Evolutionary conservation across 2,329 filamentous ascomycete genomes (phyloP).

Genomic region (Rutstroemia sydowiana): DNA sequence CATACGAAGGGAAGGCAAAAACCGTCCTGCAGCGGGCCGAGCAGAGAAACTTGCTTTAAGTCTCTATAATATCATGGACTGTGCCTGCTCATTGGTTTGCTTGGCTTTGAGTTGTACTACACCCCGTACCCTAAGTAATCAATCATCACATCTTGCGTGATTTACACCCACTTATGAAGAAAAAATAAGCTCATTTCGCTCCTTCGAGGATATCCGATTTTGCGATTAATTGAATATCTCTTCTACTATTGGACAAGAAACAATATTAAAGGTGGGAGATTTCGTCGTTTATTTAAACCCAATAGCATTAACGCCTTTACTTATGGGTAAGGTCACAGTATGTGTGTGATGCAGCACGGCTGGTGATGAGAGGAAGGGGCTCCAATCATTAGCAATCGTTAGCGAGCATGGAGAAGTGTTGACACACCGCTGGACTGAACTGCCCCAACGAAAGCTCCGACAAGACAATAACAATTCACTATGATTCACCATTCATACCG

Average conservation of each 20-base stretch:
- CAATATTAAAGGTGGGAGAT: background rate
- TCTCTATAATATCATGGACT: too few species aligned
- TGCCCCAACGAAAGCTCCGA: background rate
- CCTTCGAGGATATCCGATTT: background rate
- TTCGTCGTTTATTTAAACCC: background rate
- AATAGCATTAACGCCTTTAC: background rate
- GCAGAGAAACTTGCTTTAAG: slow-evolving; percentile 16
- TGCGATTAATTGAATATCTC: background rate
- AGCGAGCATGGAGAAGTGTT: too few species aligned
- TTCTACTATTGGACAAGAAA: background rate
- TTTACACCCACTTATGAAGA: background rate
- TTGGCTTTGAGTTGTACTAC: too few species aligned
- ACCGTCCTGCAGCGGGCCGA: slow-evolving; percentile 28
- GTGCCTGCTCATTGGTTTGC: too few species aligned
- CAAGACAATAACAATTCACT: background rate
- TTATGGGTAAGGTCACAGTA: too few species aligned
- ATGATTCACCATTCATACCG: too few species aligned
- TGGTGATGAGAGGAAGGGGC: background rate
- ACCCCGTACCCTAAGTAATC: too few species aligned
- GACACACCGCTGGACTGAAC: background rate
- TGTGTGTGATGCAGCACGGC: background rate
- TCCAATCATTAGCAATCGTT: background rate
- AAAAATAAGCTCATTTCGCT: slow-evolving; percentile 1
- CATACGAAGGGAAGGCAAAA: slow-evolving; percentile 11
- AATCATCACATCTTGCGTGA: too few species aligned